These are phyloP conservation scores for Zychaea mexicana DNA, from an alignment of 371 early-diverging fungal species.

Conservation along the genomic window DNA sequence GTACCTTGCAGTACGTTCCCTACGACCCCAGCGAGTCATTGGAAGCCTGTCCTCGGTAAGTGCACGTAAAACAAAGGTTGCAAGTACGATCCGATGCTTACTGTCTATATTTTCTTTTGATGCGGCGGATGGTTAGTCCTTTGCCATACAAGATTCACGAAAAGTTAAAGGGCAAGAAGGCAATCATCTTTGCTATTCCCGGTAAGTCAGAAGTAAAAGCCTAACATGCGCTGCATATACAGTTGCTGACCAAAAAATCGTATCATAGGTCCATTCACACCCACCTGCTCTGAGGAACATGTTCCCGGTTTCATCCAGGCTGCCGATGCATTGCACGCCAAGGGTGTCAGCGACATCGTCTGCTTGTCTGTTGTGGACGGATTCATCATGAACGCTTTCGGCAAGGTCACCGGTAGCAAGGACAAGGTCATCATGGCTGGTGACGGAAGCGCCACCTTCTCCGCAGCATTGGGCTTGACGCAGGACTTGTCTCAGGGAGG, in stretches of 20 bases:
- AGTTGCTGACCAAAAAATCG: background rate
- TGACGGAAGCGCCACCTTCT: slow-evolving; percentile 67
- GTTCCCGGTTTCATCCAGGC: slow-evolving; percentile 65
- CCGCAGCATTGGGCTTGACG: slow-evolving; percentile 64
- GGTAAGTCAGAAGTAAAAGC: slow-evolving; percentile 42
- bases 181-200: slow-evolving; percentile 80
- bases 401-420: slow-evolving; percentile 58
- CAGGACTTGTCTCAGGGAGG: slow-evolving; percentile 51
- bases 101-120: background rate
- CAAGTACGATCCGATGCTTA: background rate
- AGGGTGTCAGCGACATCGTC: slow-evolving; percentile 70
- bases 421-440: slow-evolving; percentile 74
- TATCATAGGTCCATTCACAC: slow-evolving; percentile 79
- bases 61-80: background rate
- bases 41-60: slow-evolving; percentile 38
- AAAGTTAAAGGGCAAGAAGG: slow-evolving; percentile 75
- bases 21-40: slow-evolving; percentile 38
- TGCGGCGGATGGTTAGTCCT: slow-evolving; percentile 21
- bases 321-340: slow-evolving; percentile 58
- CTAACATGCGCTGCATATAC: background rate
- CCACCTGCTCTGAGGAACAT: slow-evolving; percentile 79
- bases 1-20: slow-evolving; percentile 44
- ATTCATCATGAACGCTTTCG: slow-evolving; percentile 82
- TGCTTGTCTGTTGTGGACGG: slow-evolving; percentile 63
- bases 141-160: slow-evolving; percentile 47